Percentiles rank a stretch among this genome's conserved stretches.
These are phyloP conservation scores for Blastomyces silverae DNA, from an alignment of 2,329 filamentous ascomycete genomes.

Conservation along the genomic window DNA sequence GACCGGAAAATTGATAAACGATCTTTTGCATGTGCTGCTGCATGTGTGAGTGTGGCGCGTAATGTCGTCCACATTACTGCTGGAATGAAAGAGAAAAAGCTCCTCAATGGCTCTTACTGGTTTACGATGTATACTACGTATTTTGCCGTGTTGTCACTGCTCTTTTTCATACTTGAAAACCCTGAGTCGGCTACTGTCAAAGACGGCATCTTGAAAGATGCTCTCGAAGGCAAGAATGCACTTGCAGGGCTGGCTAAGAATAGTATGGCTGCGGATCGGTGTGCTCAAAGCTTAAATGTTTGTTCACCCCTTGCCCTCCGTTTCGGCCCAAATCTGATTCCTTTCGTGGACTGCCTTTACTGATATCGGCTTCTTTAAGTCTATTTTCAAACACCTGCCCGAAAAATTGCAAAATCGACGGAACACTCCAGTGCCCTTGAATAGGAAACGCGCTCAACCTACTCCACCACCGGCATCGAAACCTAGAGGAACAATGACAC, in stretches of 20 bases:
- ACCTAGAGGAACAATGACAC: constrained; percentile 20
- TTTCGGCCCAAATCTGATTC: neutral
- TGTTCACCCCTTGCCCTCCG: constrained; percentile 27
- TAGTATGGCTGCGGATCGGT: constrained; percentile 83
- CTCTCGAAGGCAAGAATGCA: constrained; percentile 74
- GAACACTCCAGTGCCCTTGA: constrained; percentile 40
- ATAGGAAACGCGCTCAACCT: constrained; percentile 42
- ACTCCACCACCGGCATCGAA: constrained; percentile 13
- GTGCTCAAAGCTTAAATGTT: constrained; percentile 70
- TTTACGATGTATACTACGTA: constrained; percentile 64
- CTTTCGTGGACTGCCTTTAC: constrained; percentile 14
- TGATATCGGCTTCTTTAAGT: constrained; percentile 42
- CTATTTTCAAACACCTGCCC: constrained; percentile 76
- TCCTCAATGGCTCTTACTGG: constrained; percentile 59
- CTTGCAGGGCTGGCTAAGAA: constrained; percentile 70
- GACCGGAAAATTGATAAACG: constrained; percentile 52
- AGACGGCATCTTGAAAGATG: constrained; percentile 73
- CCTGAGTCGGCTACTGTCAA: constrained; percentile 55
- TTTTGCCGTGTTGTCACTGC: constrained; percentile 57
- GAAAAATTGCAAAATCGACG: constrained; percentile 57
- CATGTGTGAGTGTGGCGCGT: constrained; percentile 58
- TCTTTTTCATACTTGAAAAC: constrained; percentile 60
- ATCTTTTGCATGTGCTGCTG: constrained; percentile 59
- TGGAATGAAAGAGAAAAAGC: constrained; percentile 56
- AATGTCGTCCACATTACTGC: constrained; percentile 61